Evolutionary conservation across 371 early-diverging fungal species (phyloP).

Genomic region (Rhizopus microsporus): DNA sequence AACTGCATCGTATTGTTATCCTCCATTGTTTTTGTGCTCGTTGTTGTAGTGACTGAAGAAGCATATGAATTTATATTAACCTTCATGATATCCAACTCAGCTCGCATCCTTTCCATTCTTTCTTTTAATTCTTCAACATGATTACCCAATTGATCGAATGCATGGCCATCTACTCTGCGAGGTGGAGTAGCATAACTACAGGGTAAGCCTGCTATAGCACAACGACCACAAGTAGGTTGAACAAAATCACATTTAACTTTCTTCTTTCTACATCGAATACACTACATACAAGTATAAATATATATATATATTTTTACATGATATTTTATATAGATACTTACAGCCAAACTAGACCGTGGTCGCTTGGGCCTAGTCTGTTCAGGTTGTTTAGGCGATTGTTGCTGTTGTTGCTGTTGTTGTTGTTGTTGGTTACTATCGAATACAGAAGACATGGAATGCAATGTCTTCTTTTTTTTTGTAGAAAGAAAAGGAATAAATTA

Average conservation of each 20-base stretch:
- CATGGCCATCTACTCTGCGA: conserved; percentile 58
- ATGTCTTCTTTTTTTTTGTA: conserved; percentile 4
- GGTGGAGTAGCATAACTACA: conserved; percentile 57
- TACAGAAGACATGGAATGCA: conserved; percentile 32
- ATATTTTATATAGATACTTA: conserved; percentile 19
- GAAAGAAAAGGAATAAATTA: neutral
- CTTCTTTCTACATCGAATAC: conserved; percentile 59
- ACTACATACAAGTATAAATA: conserved; percentile 27
- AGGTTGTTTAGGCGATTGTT: conserved; percentile 32
- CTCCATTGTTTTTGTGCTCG: neutral
- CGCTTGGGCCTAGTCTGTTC: conserved; percentile 48
- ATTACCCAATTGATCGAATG: conserved; percentile 55
- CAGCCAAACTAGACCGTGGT: conserved; percentile 49
- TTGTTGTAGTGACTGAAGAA: neutral
- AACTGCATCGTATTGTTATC: conserved; percentile 2
- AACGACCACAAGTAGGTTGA: conserved; percentile 64
- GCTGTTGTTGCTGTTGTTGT: conserved; percentile 28
- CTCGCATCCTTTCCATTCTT: conserved; percentile 52
- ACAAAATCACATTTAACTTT: conserved; percentile 66
- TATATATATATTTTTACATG: neutral
- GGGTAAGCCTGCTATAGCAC: conserved; percentile 50
- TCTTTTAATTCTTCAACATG: conserved; percentile 53
- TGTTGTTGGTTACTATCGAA: conserved; percentile 33
- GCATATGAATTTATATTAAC: conserved; percentile 43
- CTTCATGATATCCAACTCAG: conserved; percentile 53